phyloP scores from a whole-genome alignment of 805 yeast species.

The Suhomyces sp. region DNA sequence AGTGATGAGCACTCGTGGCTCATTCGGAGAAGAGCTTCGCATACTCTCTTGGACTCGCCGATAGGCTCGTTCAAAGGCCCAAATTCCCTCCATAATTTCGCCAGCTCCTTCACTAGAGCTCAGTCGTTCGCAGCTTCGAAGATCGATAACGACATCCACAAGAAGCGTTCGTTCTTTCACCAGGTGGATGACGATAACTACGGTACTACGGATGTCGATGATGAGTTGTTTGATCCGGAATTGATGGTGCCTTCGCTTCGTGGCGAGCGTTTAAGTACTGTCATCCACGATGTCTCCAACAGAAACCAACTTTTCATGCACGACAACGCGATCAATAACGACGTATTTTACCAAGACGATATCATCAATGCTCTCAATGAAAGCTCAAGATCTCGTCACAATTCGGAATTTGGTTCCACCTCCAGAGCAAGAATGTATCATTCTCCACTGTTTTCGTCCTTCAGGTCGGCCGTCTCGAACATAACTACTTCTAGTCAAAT shows the following conservation, averaged over 20 bases:
- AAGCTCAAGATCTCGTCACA: constrained; percentile 30
- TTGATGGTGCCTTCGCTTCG: constrained; percentile 52
- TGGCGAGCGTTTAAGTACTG: constrained; percentile 64
- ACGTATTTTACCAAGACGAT: constrained; percentile 42
- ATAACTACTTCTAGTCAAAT: constrained; percentile 48
- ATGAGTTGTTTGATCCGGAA: constrained; percentile 49
- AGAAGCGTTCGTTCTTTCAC: constrained; percentile 17
- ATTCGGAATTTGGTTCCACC: constrained; percentile 24
- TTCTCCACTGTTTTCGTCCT: constrained; percentile 44
- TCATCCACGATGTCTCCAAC: constrained; percentile 39
- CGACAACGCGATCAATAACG: constrained; percentile 19
- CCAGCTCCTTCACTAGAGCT: constrained; percentile 39
- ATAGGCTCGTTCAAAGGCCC: constrained; percentile 24
- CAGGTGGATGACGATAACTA: constrained; percentile 2
- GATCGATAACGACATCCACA: constrained; percentile 21
- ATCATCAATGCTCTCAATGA: constrained; percentile 24
- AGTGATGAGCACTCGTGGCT: background rate
- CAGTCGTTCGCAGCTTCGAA: constrained; percentile 26
- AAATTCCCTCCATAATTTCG: constrained; percentile 39
- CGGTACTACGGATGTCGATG: constrained; percentile 12
- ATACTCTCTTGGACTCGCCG: constrained; percentile 12
- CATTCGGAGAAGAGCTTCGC: constrained; percentile 5
- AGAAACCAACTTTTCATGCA: constrained; percentile 21
- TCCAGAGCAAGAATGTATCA: constrained; percentile 22
- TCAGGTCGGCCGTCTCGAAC: constrained; percentile 34